A percentile compares a stretch with the other conserved stretches of the same genome.
Conservation (phyloP, 768 basidiomycete genomes). For the Gymnopilus dilepis region DNA sequence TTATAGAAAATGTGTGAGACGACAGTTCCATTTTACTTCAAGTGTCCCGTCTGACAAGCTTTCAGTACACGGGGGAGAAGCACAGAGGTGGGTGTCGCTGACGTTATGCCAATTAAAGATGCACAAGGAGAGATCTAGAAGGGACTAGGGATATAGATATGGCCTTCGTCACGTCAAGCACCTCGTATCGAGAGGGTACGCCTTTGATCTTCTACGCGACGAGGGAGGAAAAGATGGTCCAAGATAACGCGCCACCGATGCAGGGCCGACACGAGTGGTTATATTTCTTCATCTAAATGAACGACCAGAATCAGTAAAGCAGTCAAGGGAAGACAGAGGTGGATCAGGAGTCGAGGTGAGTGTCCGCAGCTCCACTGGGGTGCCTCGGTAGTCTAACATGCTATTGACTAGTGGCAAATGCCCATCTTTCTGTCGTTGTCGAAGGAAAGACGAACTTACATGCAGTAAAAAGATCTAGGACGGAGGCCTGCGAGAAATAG, state of each 20-base stretch:
- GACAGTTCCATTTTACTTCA: neutral
- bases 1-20: neutral
- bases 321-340: conserved; percentile 6
- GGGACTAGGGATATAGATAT: neutral
- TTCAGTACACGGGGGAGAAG: conserved; percentile 8
- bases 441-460: conserved; percentile 25
- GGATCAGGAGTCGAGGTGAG: conserved; percentile 38
- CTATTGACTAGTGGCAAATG: conserved; percentile 45
- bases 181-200: neutral
- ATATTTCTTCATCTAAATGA: conserved; percentile 17
- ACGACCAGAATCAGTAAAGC: conserved; percentile 22
- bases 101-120: conserved; percentile 4
- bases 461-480: too few relatives aligned
- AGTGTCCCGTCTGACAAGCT: conserved; percentile 6
- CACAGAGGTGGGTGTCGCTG: conserved; percentile 1
- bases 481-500: too few relatives aligned
- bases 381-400: conserved; percentile 60
- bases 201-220: neutral
- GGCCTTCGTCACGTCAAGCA: conserved; percentile 2
- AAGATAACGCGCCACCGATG: conserved; percentile 7
- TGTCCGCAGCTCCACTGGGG: conserved; percentile 47
- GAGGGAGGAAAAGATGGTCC: conserved; percentile 11
- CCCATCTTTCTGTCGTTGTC: conserved; percentile 44
- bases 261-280: conserved; percentile 4
- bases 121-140: conserved; percentile 6